Percentiles rank a stretch among this genome's conserved stretches.
Evolutionary conservation across 108 stramenopile species (phyloP).

Genomic region (Epipyxis sp.): DNA sequence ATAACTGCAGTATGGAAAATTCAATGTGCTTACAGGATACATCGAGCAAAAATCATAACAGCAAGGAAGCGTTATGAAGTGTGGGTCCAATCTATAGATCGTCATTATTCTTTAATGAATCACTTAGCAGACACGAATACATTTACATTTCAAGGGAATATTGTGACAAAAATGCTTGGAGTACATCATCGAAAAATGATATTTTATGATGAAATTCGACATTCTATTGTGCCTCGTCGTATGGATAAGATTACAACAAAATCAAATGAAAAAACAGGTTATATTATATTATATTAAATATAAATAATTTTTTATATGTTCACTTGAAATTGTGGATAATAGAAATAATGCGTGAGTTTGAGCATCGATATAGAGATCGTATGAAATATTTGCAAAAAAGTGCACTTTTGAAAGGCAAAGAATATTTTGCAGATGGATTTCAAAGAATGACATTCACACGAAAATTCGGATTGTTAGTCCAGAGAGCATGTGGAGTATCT

Average conservation of each 20-base stretch:
- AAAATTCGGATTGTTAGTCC: not conserved
- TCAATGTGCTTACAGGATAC: not conserved
- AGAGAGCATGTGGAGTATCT: not conserved
- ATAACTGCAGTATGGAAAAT: constrained; percentile 23
- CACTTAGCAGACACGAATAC: not conserved
- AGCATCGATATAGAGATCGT: not conserved
- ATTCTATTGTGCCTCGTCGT: not conserved
- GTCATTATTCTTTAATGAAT: not conserved
- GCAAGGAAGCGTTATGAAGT: constrained; percentile 3
- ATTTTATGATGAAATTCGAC: constrained; percentile 16
- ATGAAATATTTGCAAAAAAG: constrained; percentile 19
- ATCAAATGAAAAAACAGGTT: not conserved
- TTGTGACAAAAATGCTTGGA: not conserved
- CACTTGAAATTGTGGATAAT: too few species aligned
- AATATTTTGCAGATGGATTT: not conserved
- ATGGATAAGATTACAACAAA: not conserved
- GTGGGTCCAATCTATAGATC: not conserved
- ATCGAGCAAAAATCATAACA: not conserved
- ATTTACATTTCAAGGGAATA: not conserved
- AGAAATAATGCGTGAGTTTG: constrained; percentile 9
- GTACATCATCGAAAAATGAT: not conserved
- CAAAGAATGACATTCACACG: not conserved
- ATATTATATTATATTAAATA: too few species aligned
- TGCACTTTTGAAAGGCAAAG: not conserved
- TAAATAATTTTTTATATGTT: too few species aligned